phyloP scores from a whole-genome alignment of 768 basidiomycete genomes.

The Mycena metata region DNA sequence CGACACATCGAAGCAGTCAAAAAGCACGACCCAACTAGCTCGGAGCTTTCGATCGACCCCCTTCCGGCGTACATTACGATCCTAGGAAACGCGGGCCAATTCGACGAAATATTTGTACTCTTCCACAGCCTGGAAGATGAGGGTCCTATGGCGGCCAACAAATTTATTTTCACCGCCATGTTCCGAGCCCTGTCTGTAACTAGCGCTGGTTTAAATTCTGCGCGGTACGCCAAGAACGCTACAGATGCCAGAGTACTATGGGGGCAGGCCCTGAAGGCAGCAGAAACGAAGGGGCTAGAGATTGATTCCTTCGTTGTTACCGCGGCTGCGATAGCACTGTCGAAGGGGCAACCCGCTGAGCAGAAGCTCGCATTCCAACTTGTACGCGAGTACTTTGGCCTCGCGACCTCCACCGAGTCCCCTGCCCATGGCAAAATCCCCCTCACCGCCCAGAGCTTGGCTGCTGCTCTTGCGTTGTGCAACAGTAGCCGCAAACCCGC shows the following conservation, averaged over 20 bases:
- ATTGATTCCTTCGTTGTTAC: slow-evolving; percentile 69
- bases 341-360: slow-evolving; percentile 69
- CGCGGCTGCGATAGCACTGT: slow-evolving; percentile 67
- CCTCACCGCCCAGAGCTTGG: slow-evolving; percentile 64
- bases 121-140: slow-evolving; percentile 76
- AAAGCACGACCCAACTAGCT: slow-evolving; percentile 59
- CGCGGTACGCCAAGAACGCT: slow-evolving; percentile 58
- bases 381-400: slow-evolving; percentile 71
- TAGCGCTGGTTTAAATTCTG: slow-evolving; percentile 39
- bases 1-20: slow-evolving; percentile 65
- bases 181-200: slow-evolving; percentile 62
- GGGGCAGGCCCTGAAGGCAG: slow-evolving; percentile 70
- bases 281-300: slow-evolving; percentile 60
- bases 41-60: slow-evolving; percentile 64
- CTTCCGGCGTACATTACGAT: slow-evolving; percentile 75
- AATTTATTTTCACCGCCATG: slow-evolving; percentile 74
- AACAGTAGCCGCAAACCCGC: slow-evolving; percentile 60
- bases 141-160: slow-evolving; percentile 73
- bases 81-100: slow-evolving; percentile 69
- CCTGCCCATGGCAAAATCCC: slow-evolving; percentile 53
- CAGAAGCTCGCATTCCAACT: slow-evolving; percentile 78
- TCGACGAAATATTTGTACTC: slow-evolving; percentile 81
- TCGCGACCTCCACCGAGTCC: slow-evolving; percentile 61
- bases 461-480: slow-evolving; percentile 70
- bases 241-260: slow-evolving; percentile 81